Conservation (phyloP, 305 asterid genomes). For the Fraxinus nigra region DNA sequence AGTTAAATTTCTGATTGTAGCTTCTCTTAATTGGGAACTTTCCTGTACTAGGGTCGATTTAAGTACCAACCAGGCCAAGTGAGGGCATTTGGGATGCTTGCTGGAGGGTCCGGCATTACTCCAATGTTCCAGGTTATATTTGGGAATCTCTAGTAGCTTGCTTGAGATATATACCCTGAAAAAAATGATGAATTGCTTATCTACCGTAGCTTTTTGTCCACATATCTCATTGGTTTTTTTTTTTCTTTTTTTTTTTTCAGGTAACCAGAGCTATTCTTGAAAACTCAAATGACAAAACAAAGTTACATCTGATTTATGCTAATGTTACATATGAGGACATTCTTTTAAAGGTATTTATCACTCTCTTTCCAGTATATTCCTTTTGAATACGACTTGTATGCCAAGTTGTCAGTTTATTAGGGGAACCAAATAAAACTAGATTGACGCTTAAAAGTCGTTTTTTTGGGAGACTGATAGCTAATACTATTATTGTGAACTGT, state of each 20-base stretch:
- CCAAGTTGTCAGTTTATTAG: neutral
- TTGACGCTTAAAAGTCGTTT: neutral
- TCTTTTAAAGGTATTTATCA: constrained; percentile 66
- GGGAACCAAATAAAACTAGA: neutral
- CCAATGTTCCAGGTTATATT: constrained; percentile 91
- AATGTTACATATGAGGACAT: constrained; percentile 86
- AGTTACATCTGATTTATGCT: constrained; percentile 82
- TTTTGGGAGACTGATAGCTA: neutral
- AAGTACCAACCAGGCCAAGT: constrained; percentile 83
- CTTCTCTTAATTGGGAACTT: constrained; percentile 4
- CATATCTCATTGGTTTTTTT: neutral
- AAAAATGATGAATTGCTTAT: neutral
- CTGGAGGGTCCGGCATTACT: constrained; percentile 97
- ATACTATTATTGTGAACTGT: neutral
- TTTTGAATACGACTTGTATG: constrained; percentile 4
- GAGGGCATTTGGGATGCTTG: constrained; percentile 95
- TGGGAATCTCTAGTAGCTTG: constrained; percentile 8
- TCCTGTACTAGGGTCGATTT: constrained; percentile 62
- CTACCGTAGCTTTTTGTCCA: neutral
- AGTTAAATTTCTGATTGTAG: neutral
- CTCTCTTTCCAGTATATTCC: constrained; percentile 5
- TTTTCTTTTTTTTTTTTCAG: constrained; percentile 39
- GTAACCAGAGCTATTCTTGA: constrained; percentile 90
- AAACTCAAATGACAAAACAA: constrained; percentile 71
- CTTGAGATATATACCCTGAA: neutral